Evolutionary conservation across 2,329 filamentous ascomycete genomes (phyloP).

Genomic region (Elsinoe necatrix): DNA sequence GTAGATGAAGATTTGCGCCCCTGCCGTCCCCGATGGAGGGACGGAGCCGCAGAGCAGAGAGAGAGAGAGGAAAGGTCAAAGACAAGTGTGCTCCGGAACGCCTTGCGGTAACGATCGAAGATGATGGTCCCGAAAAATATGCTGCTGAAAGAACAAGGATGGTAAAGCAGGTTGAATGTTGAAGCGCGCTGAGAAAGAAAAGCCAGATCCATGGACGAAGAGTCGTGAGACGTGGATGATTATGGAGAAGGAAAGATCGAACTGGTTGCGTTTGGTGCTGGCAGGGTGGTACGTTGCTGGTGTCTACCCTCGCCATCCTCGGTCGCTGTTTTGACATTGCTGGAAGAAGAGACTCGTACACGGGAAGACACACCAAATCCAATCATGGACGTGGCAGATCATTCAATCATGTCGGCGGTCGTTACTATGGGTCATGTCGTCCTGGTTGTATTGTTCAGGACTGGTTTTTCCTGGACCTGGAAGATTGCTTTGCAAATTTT

Average conservation of each 20-base stretch:
- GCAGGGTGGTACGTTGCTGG: not conserved
- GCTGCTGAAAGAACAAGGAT: not conserved
- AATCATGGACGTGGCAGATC: not conserved
- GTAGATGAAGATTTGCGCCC: not conserved
- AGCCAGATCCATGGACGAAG: constrained; percentile 1
- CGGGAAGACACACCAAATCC: not conserved
- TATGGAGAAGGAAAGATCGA: not conserved
- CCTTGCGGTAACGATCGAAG: constrained; percentile 11
- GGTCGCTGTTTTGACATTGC: constrained; percentile 11
- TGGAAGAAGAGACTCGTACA: constrained; percentile 1
- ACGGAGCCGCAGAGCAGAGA: not conserved
- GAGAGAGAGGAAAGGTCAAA: not conserved
- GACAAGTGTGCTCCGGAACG: not conserved
- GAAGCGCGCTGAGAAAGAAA: not conserved
- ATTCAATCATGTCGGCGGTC: constrained; percentile 4
- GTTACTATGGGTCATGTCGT: not conserved
- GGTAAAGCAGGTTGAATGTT: constrained; percentile 1
- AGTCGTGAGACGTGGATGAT: constrained; percentile 5
- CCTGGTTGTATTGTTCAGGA: not conserved
- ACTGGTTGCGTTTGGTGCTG: constrained; percentile 1
- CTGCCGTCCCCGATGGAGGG: not conserved
- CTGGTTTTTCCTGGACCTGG: not conserved
- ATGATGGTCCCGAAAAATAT: constrained; percentile 6
- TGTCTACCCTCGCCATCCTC: not conserved
- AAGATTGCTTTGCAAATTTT: not conserved